Evolutionary conservation across 495 filamentous ascomycete species (phyloP).

Genomic region (Terfezia claveryi): DNA sequence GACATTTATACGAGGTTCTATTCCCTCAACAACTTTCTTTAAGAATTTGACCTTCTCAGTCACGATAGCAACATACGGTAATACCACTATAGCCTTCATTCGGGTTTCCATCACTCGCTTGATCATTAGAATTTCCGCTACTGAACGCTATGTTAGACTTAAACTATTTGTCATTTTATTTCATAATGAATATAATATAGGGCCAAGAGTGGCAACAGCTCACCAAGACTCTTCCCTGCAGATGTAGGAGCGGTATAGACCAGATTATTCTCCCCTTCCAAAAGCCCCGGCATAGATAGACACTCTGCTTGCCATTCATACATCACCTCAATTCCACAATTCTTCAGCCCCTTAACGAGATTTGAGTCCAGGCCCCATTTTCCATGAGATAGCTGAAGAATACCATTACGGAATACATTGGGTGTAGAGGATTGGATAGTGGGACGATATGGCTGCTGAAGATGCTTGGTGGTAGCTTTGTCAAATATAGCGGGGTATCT

Average conservation of each 20-base stretch:
- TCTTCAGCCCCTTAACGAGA: conserved; percentile 42
- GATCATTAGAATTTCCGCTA: conserved; percentile 38
- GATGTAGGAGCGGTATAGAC: conserved; percentile 75
- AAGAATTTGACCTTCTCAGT: conserved; percentile 68
- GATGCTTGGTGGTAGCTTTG: no score
- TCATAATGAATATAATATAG: no score
- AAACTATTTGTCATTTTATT: background rate
- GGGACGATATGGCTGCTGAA: no score
- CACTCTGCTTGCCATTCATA: conserved; percentile 76
- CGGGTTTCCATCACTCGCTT: conserved; percentile 44
- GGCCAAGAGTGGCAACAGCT: background rate
- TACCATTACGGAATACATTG: background rate
- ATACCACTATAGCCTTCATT: conserved; percentile 52
- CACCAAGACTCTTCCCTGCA: conserved; percentile 48
- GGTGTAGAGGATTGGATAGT: no score
- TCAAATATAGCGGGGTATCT: no score
- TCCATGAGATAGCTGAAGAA: conserved; percentile 24
- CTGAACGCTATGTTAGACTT: background rate
- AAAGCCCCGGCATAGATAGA: conserved; percentile 41
- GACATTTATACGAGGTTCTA: conserved; percentile 38
- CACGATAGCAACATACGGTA: conserved; percentile 65
- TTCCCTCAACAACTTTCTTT: conserved; percentile 41
- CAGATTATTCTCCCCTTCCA: conserved; percentile 43
- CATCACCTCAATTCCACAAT: conserved; percentile 42
- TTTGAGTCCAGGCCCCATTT: conserved; percentile 39